phyloP scores from a whole-genome alignment of 2,329 filamentous ascomycete species.

The Zalaria obscura region DNA sequence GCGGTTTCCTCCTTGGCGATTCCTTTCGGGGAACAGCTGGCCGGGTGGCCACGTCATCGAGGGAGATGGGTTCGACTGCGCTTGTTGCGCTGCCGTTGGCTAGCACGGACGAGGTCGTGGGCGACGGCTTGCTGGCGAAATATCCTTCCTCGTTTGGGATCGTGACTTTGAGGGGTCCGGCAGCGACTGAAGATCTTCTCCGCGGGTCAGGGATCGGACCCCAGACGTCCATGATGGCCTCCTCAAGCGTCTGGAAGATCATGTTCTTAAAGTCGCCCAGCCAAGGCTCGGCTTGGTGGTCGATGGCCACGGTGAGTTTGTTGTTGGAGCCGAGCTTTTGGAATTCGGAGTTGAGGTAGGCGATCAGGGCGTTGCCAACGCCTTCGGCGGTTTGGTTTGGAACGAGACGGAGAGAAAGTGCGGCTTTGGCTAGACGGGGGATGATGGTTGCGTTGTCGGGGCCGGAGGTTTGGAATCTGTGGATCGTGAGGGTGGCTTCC shows the following conservation, averaged over 20 bases:
- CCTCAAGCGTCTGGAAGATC: slow-evolving; percentile 78
- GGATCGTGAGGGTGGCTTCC: slow-evolving; percentile 86
- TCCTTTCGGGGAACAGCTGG: not conserved
- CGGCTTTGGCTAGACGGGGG: slow-evolving; percentile 74
- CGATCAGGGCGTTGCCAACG: slow-evolving; percentile 53
- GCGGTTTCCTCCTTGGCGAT: slow-evolving; percentile 38
- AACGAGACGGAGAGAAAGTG: slow-evolving; percentile 80
- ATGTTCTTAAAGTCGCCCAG: slow-evolving; percentile 81
- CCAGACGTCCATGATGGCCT: slow-evolving; percentile 78
- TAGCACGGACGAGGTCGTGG: slow-evolving; percentile 37
- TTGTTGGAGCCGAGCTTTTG: slow-evolving; percentile 65
- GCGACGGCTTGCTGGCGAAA: slow-evolving; percentile 22
- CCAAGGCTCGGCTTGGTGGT: slow-evolving; percentile 93
- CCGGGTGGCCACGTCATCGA: not conserved
- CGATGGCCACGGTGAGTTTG: slow-evolving; percentile 64
- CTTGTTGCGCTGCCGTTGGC: slow-evolving; percentile 31
- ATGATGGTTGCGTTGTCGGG: slow-evolving; percentile 82
- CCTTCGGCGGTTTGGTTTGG: slow-evolving; percentile 78
- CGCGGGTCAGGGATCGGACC: slow-evolving; percentile 35
- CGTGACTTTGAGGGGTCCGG: slow-evolving; percentile 7
- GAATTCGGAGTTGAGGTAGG: slow-evolving; percentile 60
- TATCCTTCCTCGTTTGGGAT: slow-evolving; percentile 7
- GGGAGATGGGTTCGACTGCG: slow-evolving; percentile 11
- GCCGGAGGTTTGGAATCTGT: slow-evolving; percentile 83
- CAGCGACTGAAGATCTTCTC: slow-evolving; percentile 2